These are phyloP conservation scores for Gaeumannomyces tritici DNA, from an alignment of 2,329 filamentous ascomycete genomes.

Conservation along the genomic window DNA sequence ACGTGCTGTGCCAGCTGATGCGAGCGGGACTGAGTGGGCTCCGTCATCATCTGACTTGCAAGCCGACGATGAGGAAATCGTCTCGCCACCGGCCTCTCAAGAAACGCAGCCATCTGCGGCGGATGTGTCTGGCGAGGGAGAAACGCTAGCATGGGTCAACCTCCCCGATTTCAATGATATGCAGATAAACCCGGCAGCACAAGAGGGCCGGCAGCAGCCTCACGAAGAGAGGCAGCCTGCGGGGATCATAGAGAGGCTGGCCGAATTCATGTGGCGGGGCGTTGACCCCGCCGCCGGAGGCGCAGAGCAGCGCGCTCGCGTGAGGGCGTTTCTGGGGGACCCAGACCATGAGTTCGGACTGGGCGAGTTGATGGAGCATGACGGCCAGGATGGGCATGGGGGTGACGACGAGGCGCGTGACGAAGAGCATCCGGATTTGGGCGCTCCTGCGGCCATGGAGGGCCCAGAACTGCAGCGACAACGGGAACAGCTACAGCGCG, in stretches of 20 bases:
- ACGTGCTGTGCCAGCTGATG: background rate
- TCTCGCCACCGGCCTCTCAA: background rate
- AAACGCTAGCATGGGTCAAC: background rate
- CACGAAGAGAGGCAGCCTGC: constrained; percentile 14
- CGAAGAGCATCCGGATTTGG: constrained; percentile 12
- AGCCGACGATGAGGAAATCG: background rate
- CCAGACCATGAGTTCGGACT: background rate
- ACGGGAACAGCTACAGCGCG: constrained; percentile 24
- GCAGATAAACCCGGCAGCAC: background rate
- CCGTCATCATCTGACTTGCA: background rate
- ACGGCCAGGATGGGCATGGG: constrained; percentile 7
- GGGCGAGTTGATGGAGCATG: background rate
- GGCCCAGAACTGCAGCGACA: constrained; percentile 1
- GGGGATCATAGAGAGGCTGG: constrained; percentile 32
- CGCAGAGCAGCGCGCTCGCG: background rate
- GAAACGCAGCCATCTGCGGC: background rate
- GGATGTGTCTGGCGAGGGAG: background rate
- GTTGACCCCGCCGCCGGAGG: constrained; percentile 26
- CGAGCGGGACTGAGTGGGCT: background rate
- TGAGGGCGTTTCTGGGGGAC: background rate
- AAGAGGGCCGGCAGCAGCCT: constrained; percentile 6
- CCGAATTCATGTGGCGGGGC: constrained; percentile 54
- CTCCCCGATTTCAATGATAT: constrained; percentile 5
- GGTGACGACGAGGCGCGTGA: constrained; percentile 18
- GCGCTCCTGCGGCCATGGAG: constrained; percentile 9